phyloP scores from a whole-genome alignment of 768 basidiomycete genomes.

The Dacryopinax spathularia region DNA sequence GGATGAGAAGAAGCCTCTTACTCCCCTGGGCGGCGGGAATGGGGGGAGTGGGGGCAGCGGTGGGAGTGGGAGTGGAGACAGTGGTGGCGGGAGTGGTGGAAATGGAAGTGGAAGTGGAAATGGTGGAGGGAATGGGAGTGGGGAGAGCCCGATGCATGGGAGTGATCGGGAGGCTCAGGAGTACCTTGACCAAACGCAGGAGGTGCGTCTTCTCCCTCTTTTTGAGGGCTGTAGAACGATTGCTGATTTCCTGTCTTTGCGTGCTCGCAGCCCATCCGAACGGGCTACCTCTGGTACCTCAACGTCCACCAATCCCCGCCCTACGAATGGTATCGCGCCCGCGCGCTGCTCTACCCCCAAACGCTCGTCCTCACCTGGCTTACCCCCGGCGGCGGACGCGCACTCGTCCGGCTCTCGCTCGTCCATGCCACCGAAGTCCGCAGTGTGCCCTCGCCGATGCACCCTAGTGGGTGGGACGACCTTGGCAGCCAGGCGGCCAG shows the following conservation, averaged over 20 bases:
- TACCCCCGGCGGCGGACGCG: slow-evolving; percentile 65
- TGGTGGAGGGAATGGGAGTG: not conserved
- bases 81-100: not conserved
- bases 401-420: slow-evolving; percentile 74
- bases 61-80: too few relatives aligned
- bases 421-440: slow-evolving; percentile 77
- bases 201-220: not conserved
- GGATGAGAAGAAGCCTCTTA: not conserved
- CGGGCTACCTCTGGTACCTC: slow-evolving; percentile 79
- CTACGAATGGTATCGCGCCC: slow-evolving; percentile 68
- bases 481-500: slow-evolving; percentile 74
- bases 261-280: slow-evolving; percentile 57
- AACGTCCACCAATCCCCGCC: slow-evolving; percentile 76
- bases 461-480: slow-evolving; percentile 69
- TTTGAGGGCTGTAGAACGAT: not conserved
- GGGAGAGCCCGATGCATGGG: not conserved
- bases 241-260: not conserved
- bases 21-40: not conserved
- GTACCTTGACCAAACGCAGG: not conserved
- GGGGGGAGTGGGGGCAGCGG: not conserved
- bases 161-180: slow-evolving; percentile 1
- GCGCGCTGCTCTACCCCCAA: slow-evolving; percentile 68
- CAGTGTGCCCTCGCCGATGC: slow-evolving; percentile 64
- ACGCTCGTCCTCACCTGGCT: slow-evolving; percentile 80
- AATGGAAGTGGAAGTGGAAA: not conserved